A percentile compares a stretch with the other conserved stretches of the same genome.
These are phyloP conservation scores for Debaryomyces nepalensis DNA, from an alignment of 1,139 yeast species.

Conservation along the genomic window DNA sequence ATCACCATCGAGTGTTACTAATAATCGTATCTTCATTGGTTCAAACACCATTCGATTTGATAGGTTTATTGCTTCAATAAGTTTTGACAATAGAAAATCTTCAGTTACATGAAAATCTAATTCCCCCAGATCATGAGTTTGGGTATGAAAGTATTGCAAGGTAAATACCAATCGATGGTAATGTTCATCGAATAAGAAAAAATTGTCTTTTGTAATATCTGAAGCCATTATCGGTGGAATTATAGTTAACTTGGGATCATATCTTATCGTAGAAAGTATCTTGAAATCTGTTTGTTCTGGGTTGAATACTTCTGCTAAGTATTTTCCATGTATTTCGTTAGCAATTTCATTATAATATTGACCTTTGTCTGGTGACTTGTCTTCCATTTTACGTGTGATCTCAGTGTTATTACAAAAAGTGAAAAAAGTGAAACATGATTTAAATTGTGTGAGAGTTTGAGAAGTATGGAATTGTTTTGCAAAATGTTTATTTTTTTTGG, in stretches of 20 bases:
- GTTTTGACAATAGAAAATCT: conserved; percentile 44
- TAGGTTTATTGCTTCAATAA: conserved; percentile 46
- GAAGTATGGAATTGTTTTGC: too few species aligned
- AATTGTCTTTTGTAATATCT: conserved; percentile 40
- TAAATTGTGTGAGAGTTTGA: conserved; percentile 8
- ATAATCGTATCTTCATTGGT: conserved; percentile 64
- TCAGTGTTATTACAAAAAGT: too few species aligned
- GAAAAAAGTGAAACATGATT: too few species aligned
- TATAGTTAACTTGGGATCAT: conserved; percentile 59
- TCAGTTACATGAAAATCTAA: conserved; percentile 43
- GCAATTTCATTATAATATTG: conserved; percentile 15
- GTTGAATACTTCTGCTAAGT: conserved; percentile 25
- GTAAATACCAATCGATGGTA: conserved; percentile 60
- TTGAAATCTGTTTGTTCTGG: conserved; percentile 45
- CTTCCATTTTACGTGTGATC: conserved; percentile 1
- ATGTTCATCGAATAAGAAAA: conserved; percentile 70
- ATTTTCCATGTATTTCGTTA: conserved; percentile 21
- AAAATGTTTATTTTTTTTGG: too few species aligned
- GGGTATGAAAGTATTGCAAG: conserved; percentile 53
- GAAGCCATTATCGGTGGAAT: conserved; percentile 29
- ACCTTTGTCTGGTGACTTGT: conserved; percentile 4
- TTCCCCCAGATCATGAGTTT: conserved; percentile 16
- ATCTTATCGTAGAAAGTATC: conserved; percentile 69
- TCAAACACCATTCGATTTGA: conserved; percentile 30
- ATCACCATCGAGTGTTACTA: conserved; percentile 53